Evolutionary conservation across 345 rosid species (phyloP), one percentile per base, ranked within the genome.

Genomic region (Citrus unshiu): DNA sequence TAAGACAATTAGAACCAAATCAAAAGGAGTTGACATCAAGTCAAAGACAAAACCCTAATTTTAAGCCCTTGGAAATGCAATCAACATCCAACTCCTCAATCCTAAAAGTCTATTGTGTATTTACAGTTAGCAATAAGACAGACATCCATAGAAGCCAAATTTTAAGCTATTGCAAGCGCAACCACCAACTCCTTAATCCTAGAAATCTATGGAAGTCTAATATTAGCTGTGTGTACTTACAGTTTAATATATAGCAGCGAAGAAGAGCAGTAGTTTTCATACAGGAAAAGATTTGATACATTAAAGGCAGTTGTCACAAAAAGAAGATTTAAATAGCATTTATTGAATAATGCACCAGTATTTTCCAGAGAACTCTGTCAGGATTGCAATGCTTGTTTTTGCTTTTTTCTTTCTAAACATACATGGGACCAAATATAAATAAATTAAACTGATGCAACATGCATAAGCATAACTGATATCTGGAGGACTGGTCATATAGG

Each of bases 1-100:
- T 96, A 72, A 66, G 13, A 69, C 77, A 74, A 78, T 58, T 24
- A 68, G 61, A 46, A 39, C 40, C n/a, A 79, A 79, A 61, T 71
- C 65, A 5, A 69, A 32, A 32, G 21, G n/a, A 76, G 46, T 68
- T 7, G 46, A 29, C 32, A 40, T 32, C 34, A 75, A 70, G 56
- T 63, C 13, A 62, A 40, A 54, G 29, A 37, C 40, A 37, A 37
- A 37, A 37, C 9, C 40, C 40, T 7, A 37, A 37, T 37, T 37
- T 37, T 37, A 37, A 37, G 40, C 40, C 19, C 75, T 32, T 59
- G 14, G n/a, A 19, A 56, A 21, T 39, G 43, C 43, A 39, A 46
- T 9, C 75, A 9, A 72, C 32, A 24, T 57, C 40, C 64, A 72
- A 43, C 14, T 43, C 14, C 49, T 43, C 10, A 43, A 43, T 43